phyloP scores from a whole-genome alignment of 2,329 filamentous ascomycete species.

The Xylaria arbuscula region DNA sequence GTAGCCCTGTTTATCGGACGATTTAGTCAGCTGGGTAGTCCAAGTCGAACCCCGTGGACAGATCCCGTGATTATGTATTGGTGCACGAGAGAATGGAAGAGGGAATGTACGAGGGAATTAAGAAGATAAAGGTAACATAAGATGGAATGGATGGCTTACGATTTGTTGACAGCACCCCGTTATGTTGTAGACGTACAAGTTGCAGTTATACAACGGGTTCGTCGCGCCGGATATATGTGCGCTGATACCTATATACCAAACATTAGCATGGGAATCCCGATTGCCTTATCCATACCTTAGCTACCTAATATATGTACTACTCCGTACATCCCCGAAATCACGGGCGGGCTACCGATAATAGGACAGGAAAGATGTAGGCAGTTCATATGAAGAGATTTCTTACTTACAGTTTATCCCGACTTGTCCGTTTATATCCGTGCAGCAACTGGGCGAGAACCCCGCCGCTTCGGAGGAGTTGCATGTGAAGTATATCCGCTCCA shows the following conservation, averaged over 20 bases:
- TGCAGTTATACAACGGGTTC: conserved; percentile 45
- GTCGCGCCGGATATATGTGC: conserved; percentile 42
- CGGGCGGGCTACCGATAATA: no score
- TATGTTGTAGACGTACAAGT: conserved; percentile 46
- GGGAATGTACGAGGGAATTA: no score
- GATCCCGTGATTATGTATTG: neutral
- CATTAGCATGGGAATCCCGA: no score
- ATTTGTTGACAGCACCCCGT: conserved; percentile 46
- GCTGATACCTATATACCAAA: conserved; percentile 35
- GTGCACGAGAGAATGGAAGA: neutral
- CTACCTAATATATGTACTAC: no score
- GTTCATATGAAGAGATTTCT: neutral
- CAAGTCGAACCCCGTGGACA: neutral
- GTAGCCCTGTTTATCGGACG: conserved; percentile 39
- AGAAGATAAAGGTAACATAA: no score
- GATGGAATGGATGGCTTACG: conserved; percentile 32
- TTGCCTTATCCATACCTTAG: no score
- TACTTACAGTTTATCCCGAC: conserved; percentile 46
- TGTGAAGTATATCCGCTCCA: conserved; percentile 37
- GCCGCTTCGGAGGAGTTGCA: conserved; percentile 39
- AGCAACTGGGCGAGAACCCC: conserved; percentile 44
- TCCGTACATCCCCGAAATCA: no score
- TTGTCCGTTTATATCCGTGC: conserved; percentile 45
- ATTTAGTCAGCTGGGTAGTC: neutral
- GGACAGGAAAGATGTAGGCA: no score